Percentiles rank a stretch among this genome's conserved stretches.
phyloP scores from a whole-genome alignment of 2,329 filamentous ascomycete species.

The Coniochaeta sp. region DNA sequence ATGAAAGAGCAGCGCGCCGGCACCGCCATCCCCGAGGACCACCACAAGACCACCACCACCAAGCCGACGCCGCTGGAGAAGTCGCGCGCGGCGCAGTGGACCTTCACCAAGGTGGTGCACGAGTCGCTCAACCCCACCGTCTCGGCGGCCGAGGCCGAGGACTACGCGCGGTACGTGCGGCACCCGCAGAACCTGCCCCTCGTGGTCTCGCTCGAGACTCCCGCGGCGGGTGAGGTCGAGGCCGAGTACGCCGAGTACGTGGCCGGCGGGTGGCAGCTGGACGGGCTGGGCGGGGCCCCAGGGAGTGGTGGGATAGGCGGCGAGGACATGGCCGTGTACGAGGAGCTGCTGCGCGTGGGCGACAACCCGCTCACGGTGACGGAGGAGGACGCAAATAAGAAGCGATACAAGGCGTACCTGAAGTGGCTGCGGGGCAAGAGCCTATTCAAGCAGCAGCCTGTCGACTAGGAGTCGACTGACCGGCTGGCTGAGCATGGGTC shows the following conservation, averaged over 20 bases:
- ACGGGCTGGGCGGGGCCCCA: conserved; percentile 37
- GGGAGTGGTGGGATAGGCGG: conserved; percentile 32
- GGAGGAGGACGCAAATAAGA: conserved; percentile 81
- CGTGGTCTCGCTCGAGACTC: conserved; percentile 65
- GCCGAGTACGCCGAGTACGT: conserved; percentile 77
- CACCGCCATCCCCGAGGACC: conserved; percentile 11
- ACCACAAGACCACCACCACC: conserved; percentile 32
- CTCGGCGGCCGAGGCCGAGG: conserved; percentile 65
- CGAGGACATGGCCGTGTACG: conserved; percentile 67
- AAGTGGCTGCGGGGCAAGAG: conserved; percentile 95
- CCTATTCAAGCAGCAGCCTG: conserved; percentile 83
- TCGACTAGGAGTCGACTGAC: conserved; percentile 34
- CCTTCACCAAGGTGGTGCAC: conserved; percentile 75
- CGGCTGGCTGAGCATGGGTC: background rate
- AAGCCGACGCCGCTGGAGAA: conserved; percentile 64
- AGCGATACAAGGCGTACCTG: conserved; percentile 91
- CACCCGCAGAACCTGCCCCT: conserved; percentile 87
- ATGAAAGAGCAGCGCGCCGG: conserved; percentile 51
- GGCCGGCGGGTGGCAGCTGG: conserved; percentile 57
- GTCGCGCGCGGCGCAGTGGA: conserved; percentile 78
- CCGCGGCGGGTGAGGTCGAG: conserved; percentile 37
- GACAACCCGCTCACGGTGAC: conserved; percentile 84
- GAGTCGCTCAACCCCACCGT: conserved; percentile 84
- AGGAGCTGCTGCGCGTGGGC: conserved; percentile 66
- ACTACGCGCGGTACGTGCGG: conserved; percentile 82